A percentile compares a stretch with the other conserved stretches of the same genome.
These are phyloP conservation scores for Argentina anserina DNA, from an alignment of 306 rosid genomes.

Conservation along the genomic window DNA sequence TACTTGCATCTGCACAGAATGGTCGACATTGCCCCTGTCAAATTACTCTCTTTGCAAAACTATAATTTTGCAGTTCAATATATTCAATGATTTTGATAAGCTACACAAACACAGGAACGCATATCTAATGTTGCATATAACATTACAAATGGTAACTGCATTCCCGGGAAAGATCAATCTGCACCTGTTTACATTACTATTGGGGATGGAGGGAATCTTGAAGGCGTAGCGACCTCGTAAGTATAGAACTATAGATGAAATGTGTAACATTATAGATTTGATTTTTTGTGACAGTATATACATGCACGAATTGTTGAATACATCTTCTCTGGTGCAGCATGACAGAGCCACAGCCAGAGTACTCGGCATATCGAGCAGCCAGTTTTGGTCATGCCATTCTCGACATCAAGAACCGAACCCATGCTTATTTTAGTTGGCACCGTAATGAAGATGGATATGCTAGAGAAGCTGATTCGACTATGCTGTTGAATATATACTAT, in stretches of 20 bases:
- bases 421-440: constrained; percentile 63
- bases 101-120: constrained; percentile 39
- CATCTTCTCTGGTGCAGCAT: constrained; percentile 36
- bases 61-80: neutral
- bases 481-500: constrained; percentile 62
- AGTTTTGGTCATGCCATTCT: constrained; percentile 76
- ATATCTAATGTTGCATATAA: constrained; percentile 57
- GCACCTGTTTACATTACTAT: constrained; percentile 74
- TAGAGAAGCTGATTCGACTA: constrained; percentile 54
- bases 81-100: neutral
- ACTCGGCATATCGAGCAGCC: constrained; percentile 65
- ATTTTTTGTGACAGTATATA: neutral
- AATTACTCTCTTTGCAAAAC: neutral
- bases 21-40: neutral
- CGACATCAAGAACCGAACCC: constrained; percentile 65
- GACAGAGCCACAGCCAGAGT: constrained; percentile 66
- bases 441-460: constrained; percentile 57
- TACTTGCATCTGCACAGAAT: neutral
- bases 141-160: constrained; percentile 50
- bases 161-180: constrained; percentile 49
- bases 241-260: constrained; percentile 23
- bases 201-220: constrained; percentile 84
- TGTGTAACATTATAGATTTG: neutral
- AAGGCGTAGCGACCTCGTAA: constrained; percentile 69
- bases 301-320: constrained; percentile 8